Conservation (phyloP, 2,329 filamentous ascomycete species). For the Blastomyces percursus region DNA sequence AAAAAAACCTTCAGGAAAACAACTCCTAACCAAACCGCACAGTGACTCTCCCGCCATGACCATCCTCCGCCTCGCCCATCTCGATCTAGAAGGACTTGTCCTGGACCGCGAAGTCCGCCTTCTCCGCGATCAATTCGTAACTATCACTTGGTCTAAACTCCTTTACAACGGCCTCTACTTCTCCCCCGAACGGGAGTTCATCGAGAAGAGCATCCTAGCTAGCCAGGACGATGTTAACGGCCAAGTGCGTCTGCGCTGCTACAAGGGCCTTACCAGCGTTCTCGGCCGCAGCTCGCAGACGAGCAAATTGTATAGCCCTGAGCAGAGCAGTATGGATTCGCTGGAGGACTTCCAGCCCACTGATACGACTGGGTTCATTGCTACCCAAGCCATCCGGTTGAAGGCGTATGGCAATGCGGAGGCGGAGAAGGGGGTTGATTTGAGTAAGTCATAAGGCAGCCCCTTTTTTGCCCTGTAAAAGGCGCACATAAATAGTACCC, state of each 20-base stretch:
- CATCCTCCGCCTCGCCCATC: conserved; percentile 46
- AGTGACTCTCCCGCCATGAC: conserved; percentile 44
- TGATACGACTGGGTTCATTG: conserved; percentile 51
- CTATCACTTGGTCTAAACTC: conserved; percentile 44
- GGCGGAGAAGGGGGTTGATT: conserved; percentile 11
- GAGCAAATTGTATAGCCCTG: conserved; percentile 53
- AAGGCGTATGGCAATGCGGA: conserved; percentile 15
- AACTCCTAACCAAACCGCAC: background rate
- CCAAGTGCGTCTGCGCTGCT: conserved; percentile 46
- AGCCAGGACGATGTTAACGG: conserved; percentile 50
- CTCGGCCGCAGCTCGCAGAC: conserved; percentile 27
- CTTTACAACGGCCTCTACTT: conserved; percentile 53
- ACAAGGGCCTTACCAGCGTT: conserved; percentile 46
- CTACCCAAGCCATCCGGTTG: conserved; percentile 21
- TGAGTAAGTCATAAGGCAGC: conserved; percentile 10
- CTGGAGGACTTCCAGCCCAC: conserved; percentile 51
- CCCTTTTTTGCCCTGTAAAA: too few species aligned
- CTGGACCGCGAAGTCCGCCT: conserved; percentile 54
- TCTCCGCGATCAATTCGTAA: conserved; percentile 56
- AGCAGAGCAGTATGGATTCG: conserved; percentile 54
- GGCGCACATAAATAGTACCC: background rate
- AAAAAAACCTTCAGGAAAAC: background rate
- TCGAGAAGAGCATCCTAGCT: conserved; percentile 51
- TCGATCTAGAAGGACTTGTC: conserved; percentile 54
- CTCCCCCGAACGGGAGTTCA: conserved; percentile 54